Percentiles rank a stretch among this genome's conserved stretches.
Evolutionary conservation across 805 yeast genomes (phyloP).

Genomic region (Priceomyces medius): DNA sequence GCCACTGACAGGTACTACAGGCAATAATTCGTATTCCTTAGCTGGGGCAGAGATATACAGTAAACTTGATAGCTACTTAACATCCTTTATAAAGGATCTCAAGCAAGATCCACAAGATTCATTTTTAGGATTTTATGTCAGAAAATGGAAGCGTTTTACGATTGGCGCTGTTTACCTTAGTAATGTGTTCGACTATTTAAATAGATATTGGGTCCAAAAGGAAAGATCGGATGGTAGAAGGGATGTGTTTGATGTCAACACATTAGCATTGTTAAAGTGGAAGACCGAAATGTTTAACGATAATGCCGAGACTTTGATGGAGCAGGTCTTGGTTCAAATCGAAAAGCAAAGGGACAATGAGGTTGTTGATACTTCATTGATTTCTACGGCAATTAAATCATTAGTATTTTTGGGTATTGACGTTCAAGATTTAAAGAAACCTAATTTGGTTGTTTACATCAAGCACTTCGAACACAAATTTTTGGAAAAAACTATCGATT

Average conservation of each 20-base stretch:
- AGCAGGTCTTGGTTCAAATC: conserved; percentile 73
- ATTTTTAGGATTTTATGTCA: conserved; percentile 78
- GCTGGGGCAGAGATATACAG: conserved; percentile 90
- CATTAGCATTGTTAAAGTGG: conserved; percentile 87
- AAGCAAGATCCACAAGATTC: conserved; percentile 57
- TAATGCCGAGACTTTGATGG: conserved; percentile 57
- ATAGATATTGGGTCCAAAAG: conserved; percentile 96
- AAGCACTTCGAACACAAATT: conserved; percentile 77
- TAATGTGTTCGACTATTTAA: conserved; percentile 92
- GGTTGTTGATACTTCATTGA: conserved; percentile 60
- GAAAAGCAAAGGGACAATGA: conserved; percentile 77
- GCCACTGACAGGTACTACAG: conserved; percentile 14
- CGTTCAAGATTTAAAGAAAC: conserved; percentile 81
- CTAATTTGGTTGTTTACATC: conserved; percentile 78
- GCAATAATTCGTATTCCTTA: conserved; percentile 44
- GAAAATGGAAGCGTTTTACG: conserved; percentile 84
- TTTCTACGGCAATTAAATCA: conserved; percentile 77
- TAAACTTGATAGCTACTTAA: conserved; percentile 66
- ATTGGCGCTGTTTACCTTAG: conserved; percentile 90
- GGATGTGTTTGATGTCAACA: conserved; percentile 87
- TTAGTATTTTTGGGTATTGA: conserved; percentile 90
- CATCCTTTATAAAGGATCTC: conserved; percentile 53
- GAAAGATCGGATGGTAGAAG: conserved; percentile 92
- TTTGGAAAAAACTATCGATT: conserved; percentile 64
- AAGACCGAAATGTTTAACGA: conserved; percentile 73